Conservation (phyloP, 441 rosid genomes). For the Jatropha podagrica region DNA sequence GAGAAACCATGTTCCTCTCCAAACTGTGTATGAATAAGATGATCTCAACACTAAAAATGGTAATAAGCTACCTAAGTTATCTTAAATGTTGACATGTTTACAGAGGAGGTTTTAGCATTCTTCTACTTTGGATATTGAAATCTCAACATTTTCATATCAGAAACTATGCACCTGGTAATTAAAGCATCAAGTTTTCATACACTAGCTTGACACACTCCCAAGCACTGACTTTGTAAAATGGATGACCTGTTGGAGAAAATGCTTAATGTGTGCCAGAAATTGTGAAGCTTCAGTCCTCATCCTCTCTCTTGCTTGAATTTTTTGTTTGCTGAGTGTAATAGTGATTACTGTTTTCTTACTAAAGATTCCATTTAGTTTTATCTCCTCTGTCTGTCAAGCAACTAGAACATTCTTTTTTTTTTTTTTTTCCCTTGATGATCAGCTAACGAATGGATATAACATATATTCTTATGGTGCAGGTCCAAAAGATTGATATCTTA, state of each 20-base stretch:
- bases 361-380: not conserved
- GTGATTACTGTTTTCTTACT: not conserved
- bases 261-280: too few species aligned
- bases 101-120: too few species aligned
- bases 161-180: too few species aligned
- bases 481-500: constrained; percentile 14
- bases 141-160: too few species aligned
- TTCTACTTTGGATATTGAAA: too few species aligned
- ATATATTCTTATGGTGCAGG: constrained; percentile 9
- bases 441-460: not conserved
- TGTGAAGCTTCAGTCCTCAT: too few species aligned
- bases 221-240: too few species aligned
- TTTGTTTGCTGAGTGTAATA: not conserved
- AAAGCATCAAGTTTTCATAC: too few species aligned
- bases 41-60: not conserved
- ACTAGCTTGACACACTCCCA: too few species aligned
- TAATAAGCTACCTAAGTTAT: not conserved
- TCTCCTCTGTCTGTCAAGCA: not conserved
- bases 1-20: not conserved
- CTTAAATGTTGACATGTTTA: not conserved
- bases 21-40: too few species aligned
- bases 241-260: too few species aligned
- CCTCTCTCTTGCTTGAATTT: not conserved
- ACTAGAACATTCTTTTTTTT: not conserved
- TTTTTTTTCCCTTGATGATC: not conserved